A percentile compares a stretch with the other conserved stretches of the same genome.
Conservation (phyloP, 73 alveolate species). For the Paramecium caudatum region DNA sequence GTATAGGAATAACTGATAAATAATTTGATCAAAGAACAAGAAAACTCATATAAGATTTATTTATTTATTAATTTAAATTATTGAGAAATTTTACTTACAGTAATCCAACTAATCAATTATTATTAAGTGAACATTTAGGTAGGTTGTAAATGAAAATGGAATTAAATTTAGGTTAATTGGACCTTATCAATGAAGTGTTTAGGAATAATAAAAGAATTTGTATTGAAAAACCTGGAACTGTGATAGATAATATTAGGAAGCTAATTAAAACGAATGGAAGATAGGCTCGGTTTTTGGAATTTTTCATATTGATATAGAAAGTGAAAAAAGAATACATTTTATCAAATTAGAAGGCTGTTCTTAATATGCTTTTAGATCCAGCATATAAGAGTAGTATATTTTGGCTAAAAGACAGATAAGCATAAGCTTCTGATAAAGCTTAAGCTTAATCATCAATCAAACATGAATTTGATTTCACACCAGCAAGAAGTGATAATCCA, state of each 20-base stretch:
- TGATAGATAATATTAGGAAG: constrained; percentile 53
- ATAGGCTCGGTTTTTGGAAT: constrained; percentile 68
- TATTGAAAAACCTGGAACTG: constrained; percentile 69
- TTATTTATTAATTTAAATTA: constrained; percentile 32
- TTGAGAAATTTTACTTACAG: constrained; percentile 56
- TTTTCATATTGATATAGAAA: constrained; percentile 68
- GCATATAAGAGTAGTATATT: constrained; percentile 66
- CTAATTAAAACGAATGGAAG: constrained; percentile 73
- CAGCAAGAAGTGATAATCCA: background rate
- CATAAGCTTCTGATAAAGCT: background rate
- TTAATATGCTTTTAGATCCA: constrained; percentile 66
- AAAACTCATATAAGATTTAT: constrained; percentile 29
- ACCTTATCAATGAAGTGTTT: constrained; percentile 65
- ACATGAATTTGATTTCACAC: constrained; percentile 68
- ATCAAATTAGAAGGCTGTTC: constrained; percentile 61
- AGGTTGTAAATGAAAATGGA: constrained; percentile 59
- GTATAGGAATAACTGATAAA: constrained; percentile 29
- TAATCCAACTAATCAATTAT: constrained; percentile 56
- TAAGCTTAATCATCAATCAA: background rate
- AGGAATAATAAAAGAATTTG: constrained; percentile 75
- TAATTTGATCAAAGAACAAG: background rate
- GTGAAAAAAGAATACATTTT: constrained; percentile 63
- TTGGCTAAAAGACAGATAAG: constrained; percentile 66
- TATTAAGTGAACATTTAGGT: constrained; percentile 71
- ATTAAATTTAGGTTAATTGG: constrained; percentile 68